Conservation (phyloP, 257 asterid species). For the Paraleonurus japonicus region DNA sequence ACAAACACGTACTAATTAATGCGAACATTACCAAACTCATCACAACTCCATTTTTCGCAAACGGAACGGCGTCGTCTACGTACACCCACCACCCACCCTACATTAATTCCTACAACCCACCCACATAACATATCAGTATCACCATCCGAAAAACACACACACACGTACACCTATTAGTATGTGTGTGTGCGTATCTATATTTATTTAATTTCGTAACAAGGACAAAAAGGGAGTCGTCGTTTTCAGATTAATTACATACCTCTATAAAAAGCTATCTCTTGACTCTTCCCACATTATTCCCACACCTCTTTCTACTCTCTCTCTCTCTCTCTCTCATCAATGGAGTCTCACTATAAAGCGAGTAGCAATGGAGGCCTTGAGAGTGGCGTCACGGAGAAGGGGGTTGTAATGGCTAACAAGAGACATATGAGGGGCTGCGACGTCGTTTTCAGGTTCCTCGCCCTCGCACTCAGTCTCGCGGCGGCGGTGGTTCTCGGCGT, state of each 20-base stretch:
- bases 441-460: slow-evolving; percentile 53
- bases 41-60: neutral
- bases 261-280: neutral
- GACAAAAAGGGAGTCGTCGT: neutral
- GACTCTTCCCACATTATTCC: neutral
- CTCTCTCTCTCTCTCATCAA: neutral
- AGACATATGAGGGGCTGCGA: slow-evolving; percentile 38
- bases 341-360: slow-evolving; percentile 36
- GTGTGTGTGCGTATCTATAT: neutral
- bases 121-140: neutral
- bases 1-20: neutral
- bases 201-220: neutral
- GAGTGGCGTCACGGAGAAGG: slow-evolving; percentile 24
- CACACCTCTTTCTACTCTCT: neutral
- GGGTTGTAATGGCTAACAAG: slow-evolving; percentile 41
- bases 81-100: neutral
- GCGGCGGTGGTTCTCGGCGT: slow-evolving; percentile 64
- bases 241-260: neutral
- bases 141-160: neutral
- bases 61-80: neutral
- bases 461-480: slow-evolving; percentile 36
- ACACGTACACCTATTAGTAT: neutral
- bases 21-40: neutral
- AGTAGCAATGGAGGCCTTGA: slow-evolving; percentile 26
- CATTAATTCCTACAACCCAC: neutral